Percentiles rank a stretch among this genome's conserved stretches.
Conservation (phyloP, 1,139 yeast species). For the Blastobotrys proliferans region DNA sequence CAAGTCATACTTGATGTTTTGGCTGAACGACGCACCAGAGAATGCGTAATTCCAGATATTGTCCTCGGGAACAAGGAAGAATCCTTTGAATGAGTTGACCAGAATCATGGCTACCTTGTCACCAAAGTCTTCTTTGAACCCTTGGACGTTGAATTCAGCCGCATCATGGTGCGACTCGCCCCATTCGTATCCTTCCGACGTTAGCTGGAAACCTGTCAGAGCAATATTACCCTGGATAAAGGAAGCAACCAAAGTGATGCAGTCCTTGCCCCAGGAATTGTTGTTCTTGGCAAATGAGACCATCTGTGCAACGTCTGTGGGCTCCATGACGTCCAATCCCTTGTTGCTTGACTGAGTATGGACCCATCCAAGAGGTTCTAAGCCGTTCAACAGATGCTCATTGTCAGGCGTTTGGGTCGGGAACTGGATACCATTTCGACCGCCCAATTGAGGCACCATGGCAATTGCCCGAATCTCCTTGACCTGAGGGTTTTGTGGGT, state of each 20-base stretch:
- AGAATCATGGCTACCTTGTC: conserved; percentile 64
- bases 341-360: conserved; percentile 71
- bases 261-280: conserved; percentile 40
- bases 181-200: conserved; percentile 72
- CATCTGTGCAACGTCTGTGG: conserved; percentile 66
- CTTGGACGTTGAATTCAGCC: conserved; percentile 54
- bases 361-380: conserved; percentile 39
- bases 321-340: conserved; percentile 57
- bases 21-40: conserved; percentile 79
- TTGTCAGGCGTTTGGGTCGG: conserved; percentile 45
- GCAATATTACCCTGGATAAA: conserved; percentile 85
- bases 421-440: conserved; percentile 59
- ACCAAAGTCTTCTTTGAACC: conserved; percentile 59
- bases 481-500: conserved; percentile 62
- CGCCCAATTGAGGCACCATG: conserved; percentile 86
- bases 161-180: conserved; percentile 60
- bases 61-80: conserved; percentile 80
- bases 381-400: conserved; percentile 31
- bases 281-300: conserved; percentile 39
- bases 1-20: conserved; percentile 54
- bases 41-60: conserved; percentile 90
- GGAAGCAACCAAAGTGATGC: conserved; percentile 61
- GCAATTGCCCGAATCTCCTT: conserved; percentile 76
- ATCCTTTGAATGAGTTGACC: conserved; percentile 75
- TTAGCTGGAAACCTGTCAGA: conserved; percentile 59